Percentiles rank a stretch among this genome's conserved stretches.
These are phyloP conservation scores for Orbilia ellipsospora DNA, from an alignment of 2,329 filamentous ascomycete genomes.

Conservation along the genomic window DNA sequence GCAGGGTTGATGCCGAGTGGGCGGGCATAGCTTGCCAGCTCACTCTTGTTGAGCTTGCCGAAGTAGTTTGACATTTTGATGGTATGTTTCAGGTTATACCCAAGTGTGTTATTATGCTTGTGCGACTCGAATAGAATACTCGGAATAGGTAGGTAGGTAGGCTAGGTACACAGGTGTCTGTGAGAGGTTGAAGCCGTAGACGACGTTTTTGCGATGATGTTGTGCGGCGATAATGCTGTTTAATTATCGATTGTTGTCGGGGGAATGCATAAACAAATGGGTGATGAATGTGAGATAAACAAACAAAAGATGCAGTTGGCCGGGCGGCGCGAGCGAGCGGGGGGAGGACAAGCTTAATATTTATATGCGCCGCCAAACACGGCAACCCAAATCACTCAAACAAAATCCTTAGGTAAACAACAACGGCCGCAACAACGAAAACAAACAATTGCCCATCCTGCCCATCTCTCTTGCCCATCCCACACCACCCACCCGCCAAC, in stretches of 20 bases:
- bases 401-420: constrained; percentile 18
- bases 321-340: constrained; percentile 31
- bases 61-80: constrained; percentile 51
- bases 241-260: constrained; percentile 55
- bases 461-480: neutral
- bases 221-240: neutral
- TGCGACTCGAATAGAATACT: neutral
- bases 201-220: neutral
- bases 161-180: neutral
- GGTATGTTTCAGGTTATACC: neutral
- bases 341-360: constrained; percentile 6
- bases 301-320: constrained; percentile 46
- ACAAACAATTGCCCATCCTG: neutral
- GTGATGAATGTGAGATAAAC: constrained; percentile 27
- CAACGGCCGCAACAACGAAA: constrained; percentile 2
- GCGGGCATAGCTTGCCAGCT: constrained; percentile 48
- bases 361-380: constrained; percentile 40
- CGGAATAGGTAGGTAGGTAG: constrained; percentile 4
- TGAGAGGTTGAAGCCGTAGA: neutral
- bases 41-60: constrained; percentile 48
- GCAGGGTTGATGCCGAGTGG: constrained; percentile 37
- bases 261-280: constrained; percentile 15
- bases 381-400: constrained; percentile 27
- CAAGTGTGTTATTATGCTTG: neutral
- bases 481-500: no score